Evolutionary conservation across 2,329 filamentous ascomycete genomes (phyloP).

Genomic region (Fusarium ambrosium): DNA sequence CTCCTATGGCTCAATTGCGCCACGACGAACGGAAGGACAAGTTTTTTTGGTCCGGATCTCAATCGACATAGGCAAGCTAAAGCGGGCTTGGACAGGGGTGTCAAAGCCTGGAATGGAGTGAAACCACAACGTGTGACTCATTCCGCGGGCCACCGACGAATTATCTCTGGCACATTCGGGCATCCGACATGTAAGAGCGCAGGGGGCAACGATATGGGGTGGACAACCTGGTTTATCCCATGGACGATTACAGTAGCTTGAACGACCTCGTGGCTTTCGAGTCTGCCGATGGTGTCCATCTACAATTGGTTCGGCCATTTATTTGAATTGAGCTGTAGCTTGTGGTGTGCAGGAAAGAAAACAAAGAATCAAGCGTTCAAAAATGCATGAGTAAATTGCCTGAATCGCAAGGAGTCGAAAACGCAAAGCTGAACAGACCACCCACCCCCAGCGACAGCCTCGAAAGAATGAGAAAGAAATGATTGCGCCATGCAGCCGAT

Average conservation of each 20-base stretch:
- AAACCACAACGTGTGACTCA: conserved; percentile 48
- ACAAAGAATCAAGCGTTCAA: conserved; percentile 6
- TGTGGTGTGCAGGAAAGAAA: background rate
- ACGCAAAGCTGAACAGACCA: conserved; percentile 24
- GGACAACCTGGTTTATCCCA: conserved; percentile 28
- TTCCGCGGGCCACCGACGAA: conserved; percentile 41
- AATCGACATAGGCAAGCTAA: conserved; percentile 40
- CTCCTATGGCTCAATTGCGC: conserved; percentile 35
- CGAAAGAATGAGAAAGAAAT: conserved; percentile 43
- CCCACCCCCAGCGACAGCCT: conserved; percentile 24
- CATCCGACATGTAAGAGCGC: conserved; percentile 36
- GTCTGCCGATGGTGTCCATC: background rate
- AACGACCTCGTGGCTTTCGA: conserved; percentile 32
- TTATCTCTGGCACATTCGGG: conserved; percentile 35
- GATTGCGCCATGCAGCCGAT: conserved; percentile 46
- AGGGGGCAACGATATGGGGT: conserved; percentile 16
- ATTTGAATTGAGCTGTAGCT: conserved; percentile 25
- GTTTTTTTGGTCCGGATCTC: conserved; percentile 23
- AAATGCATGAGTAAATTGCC: conserved; percentile 16
- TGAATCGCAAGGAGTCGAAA: conserved; percentile 36
- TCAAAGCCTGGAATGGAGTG: conserved; percentile 44
- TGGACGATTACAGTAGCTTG: conserved; percentile 12
- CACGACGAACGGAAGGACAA: conserved; percentile 34
- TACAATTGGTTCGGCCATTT: conserved; percentile 21
- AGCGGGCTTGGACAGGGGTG: conserved; percentile 41